Percentiles rank a stretch among this genome's conserved stretches.
These are phyloP conservation scores for Pleodorina starrii DNA, from an alignment of 139 green algal species.

Conservation along the genomic window DNA sequence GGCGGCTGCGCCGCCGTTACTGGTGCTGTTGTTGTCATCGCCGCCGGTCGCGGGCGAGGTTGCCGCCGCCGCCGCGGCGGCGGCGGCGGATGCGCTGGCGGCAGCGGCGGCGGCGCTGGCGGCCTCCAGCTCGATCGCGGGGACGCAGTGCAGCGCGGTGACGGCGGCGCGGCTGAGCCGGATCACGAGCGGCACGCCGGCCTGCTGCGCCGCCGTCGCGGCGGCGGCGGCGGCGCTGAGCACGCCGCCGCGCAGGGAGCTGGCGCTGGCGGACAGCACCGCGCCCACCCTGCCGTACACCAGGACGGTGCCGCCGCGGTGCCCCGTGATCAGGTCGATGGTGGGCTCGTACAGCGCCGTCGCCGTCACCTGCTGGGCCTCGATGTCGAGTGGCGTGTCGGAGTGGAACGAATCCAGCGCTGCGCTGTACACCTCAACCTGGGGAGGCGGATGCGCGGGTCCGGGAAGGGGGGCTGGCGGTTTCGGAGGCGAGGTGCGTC, in stretches of 20 bases:
- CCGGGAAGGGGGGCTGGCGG: not conserved
- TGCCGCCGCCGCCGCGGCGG: not conserved
- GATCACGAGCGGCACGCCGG: constrained; percentile 14
- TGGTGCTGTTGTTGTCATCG: not conserved
- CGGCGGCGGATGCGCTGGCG: not conserved
- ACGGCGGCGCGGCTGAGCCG: constrained; percentile 27
- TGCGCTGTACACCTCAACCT: constrained; percentile 38
- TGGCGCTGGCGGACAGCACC: too few species aligned
- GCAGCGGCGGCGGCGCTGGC: not conserved
- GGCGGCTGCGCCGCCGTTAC: not conserved
- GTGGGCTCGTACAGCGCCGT: constrained; percentile 35
- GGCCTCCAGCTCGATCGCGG: constrained; percentile 18
- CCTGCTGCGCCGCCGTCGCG: constrained; percentile 1
- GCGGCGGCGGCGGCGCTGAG: not conserved
- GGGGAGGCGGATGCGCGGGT: too few species aligned
- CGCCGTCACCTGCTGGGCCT: constrained; percentile 23
- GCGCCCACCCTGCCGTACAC: constrained; percentile 36
- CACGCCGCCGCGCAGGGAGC: not conserved
- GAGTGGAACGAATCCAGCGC: constrained; percentile 38
- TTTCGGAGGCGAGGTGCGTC: not conserved
- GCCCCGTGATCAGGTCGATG: constrained; percentile 34
- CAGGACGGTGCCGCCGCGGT: constrained; percentile 33
- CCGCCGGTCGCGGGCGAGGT: too few species aligned
- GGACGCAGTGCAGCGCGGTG: constrained; percentile 25
- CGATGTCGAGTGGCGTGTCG: not conserved